A percentile compares a stretch with the other conserved stretches of the same genome.
phyloP scores from a whole-genome alignment of 2,329 filamentous ascomycete species.

The Bipolaris sorokiniana region DNA sequence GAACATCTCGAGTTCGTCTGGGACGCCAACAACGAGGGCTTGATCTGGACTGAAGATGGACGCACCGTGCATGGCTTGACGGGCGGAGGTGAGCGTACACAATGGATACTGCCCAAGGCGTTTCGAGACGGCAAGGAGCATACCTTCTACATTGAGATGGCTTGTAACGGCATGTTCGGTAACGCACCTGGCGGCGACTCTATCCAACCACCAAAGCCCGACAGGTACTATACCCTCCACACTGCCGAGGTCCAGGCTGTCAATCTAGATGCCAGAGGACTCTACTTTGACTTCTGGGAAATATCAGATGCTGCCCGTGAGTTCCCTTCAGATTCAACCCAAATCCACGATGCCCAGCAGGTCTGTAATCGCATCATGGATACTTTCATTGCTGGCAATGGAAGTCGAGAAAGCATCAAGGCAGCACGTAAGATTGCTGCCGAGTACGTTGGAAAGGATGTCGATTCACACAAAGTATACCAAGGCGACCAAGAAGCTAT shows the following conservation, averaged over 20 bases:
- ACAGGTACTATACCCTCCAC: constrained; percentile 77
- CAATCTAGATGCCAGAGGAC: constrained; percentile 80
- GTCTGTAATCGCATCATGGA: constrained; percentile 90
- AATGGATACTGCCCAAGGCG: constrained; percentile 85
- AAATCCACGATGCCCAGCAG: constrained; percentile 84
- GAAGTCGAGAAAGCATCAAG: constrained; percentile 73
- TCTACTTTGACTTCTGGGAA: constrained; percentile 95
- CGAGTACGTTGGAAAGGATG: constrained; percentile 75
- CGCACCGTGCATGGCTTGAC: constrained; percentile 89
- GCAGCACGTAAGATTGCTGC: constrained; percentile 82
- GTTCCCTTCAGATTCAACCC: constrained; percentile 85
- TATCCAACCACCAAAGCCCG: constrained; percentile 87
- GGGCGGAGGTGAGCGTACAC: constrained; percentile 82
- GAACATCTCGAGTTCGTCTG: constrained; percentile 93
- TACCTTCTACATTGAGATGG: constrained; percentile 95
- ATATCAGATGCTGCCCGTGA: constrained; percentile 90
- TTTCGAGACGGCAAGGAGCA: constrained; percentile 88
- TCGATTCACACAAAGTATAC: constrained; percentile 86
- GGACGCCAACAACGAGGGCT: constrained; percentile 93
- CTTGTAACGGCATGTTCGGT: constrained; percentile 98
- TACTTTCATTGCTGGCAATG: constrained; percentile 79
- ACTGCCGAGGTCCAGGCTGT: constrained; percentile 88
- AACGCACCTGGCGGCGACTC: constrained; percentile 83
- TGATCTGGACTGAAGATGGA: constrained; percentile 92
- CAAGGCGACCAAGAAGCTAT: constrained; percentile 74